These are phyloP conservation scores for Stephanodiscus minutulus DNA, from an alignment of 108 stramenopile genomes.

Conservation along the genomic window DNA sequence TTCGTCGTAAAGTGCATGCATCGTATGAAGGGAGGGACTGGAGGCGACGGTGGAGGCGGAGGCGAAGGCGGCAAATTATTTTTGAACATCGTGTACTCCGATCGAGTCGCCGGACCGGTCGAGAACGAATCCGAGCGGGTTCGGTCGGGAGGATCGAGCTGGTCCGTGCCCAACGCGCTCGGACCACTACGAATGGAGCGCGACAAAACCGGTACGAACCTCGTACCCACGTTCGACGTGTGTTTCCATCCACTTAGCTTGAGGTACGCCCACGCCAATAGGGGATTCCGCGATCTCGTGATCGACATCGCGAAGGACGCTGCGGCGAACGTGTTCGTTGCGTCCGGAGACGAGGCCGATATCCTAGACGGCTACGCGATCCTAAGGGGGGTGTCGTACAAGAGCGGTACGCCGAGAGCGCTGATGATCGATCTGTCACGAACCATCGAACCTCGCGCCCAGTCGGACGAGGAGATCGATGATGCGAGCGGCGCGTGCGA, in stretches of 20 bases:
- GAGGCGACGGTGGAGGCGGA: constrained; percentile 9
- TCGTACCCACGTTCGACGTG: constrained; percentile 42
- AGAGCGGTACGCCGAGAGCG: constrained; percentile 33
- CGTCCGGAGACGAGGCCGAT: constrained; percentile 20
- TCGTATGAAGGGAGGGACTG: constrained; percentile 13
- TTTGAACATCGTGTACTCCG: constrained; percentile 57
- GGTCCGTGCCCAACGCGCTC: constrained; percentile 59
- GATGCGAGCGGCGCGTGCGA: neutral
- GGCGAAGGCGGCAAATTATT: constrained; percentile 52
- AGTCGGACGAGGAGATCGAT: neutral
- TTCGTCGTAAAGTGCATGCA: constrained; percentile 61
- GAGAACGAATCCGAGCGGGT: neutral
- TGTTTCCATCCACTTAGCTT: constrained; percentile 41
- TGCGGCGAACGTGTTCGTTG: constrained; percentile 14
- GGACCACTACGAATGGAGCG: constrained; percentile 64
- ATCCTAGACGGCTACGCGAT: constrained; percentile 15
- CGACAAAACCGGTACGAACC: constrained; percentile 46
- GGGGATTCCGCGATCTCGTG: constrained; percentile 32
- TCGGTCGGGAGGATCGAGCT: constrained; percentile 24
- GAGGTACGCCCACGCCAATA: constrained; percentile 29
- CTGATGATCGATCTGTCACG: constrained; percentile 17
- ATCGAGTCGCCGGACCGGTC: constrained; percentile 39
- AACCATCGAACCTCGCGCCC: no score
- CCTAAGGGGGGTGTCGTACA: constrained; percentile 36
- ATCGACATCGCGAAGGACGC: constrained; percentile 39